Base-by-base conservation (phyloP, 805 yeast genomes). In the Candida insectorum region DNA sequence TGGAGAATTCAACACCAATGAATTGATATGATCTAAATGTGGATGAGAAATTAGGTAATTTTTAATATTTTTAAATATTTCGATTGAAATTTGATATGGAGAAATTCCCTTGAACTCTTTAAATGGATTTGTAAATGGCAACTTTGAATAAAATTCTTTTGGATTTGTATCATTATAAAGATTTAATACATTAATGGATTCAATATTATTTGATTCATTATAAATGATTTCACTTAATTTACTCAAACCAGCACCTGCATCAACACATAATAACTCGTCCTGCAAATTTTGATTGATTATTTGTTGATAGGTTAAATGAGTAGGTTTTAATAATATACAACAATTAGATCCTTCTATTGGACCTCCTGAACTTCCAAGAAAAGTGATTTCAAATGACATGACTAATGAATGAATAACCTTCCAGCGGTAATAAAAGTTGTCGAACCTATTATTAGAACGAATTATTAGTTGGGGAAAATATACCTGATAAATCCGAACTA, bases 301-400 rank as follows among this genome's bases (percentile, higher is more conserved):
- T 8, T 61, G 55, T n/a, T 43, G 37, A 49, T 74, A 79, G 1
- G 71, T 43, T 3, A 69, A 36, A 5, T 48, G 25, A 2, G 69
- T 48, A 0, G 87, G 79, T 48, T 85, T 83, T 13, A 88, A 44
- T 33, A 88, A 58, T 39, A 79, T 73, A 2, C 85, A 69, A 43
- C 91, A 85, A 3, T 83, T 85, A 12, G 69, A 61, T 5, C 79
- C 73, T 20, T 85, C 93, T 9, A 79, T 51, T 0, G 96, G 96
- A 2, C 96, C 96, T 5, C 96, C 96, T 2, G 85, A 74, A 16
- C 85, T 74, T 5, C 96, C 96, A 41, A 84, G 58, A 16, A 81
- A 73, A 1, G 83, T 76, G 13, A 84, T 45, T 40, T 81, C 85
- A 49, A 81, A 81, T 18, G 53, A 43, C 66, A 60, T 56, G 10